Evolutionary conservation across 1,139 yeast species (phyloP), one percentile per base, ranked within the genome.

Genomic region (Zhuliangozyma parablackwelliae): DNA sequence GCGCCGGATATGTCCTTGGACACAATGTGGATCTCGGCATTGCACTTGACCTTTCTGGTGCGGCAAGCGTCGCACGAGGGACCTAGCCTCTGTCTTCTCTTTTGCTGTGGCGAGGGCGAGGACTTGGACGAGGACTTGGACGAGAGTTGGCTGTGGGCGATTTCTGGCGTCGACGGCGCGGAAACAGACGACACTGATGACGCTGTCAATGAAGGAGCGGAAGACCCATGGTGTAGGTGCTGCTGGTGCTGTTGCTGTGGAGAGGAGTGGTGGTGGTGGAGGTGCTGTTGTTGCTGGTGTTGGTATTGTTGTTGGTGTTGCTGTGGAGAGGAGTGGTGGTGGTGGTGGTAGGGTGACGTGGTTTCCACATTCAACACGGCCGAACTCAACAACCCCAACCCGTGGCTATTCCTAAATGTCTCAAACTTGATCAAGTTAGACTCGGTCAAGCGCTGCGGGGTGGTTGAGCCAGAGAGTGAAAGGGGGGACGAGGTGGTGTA

Each of bases 21-120:
- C 26, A 58, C 42, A 2, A 61, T 49, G 7, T 39, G 35, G 13
- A 82, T 78, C 46, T 74, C 80, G 2, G 90, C 87, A 51, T 82
- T 80, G 59, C 92, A 83, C 57, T 81, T 83, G 42, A 82, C 84
- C 57, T 83, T 83, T 43, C 87, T 70, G n/a, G 74, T 55, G 36
- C 89, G 66, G 55, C 92, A 83, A 31, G 75, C 64, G 54, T 83
- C 90, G 58, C 92, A 83, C 34, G 85, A 78, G 8, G 90, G 90
- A 0, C 92, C 90, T 20, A 77, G 65, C 43, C 92, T 63, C 57
- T 83, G 90, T 47, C 84, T 58, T 57, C 72, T 70, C 44, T 62
- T 70, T 12, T 38, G 36, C 28, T 28, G 36, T 21, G 20, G 29
- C 35, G 25, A 28, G 26, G 31, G 21, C 13, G 32, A 28, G 11